Evolutionary conservation across 2,329 filamentous ascomycete species (phyloP), one percentile per base, ranked within the genome.

Genomic region (Scedosporium aurantiacum): DNA sequence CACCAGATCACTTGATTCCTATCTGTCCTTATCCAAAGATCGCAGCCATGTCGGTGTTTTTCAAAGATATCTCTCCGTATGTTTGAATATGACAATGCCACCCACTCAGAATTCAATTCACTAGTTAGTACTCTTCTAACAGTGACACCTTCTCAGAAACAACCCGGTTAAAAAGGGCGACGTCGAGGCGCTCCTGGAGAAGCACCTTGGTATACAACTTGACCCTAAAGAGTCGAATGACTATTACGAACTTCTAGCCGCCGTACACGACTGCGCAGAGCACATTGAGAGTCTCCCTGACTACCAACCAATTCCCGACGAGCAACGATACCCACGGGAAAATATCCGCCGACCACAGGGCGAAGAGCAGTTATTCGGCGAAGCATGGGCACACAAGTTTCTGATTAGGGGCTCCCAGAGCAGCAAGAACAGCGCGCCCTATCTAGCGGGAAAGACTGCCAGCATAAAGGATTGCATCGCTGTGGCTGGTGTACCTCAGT

Each of bases 391-490:
- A 1, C 78, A 81, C 65, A 76, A 72, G 45, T 80, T 80, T 55
- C 68, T 74, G 3, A 80, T 82, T 52, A 69, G 69, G 6, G 65
- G 65, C 7, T 41, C 27, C 16, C 60, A 25, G 54, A 76, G 69
- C 27, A 70, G 68, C 41, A 62, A 61, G 4, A 63, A 66, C 4
- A 66, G 63, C 18, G 62, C 41, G 5, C 58, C 50, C 4, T 37
- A 60, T 3, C 62, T 79, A n/a, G 70, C 64, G 59, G 77, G 75
- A 0, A 82, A 78, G 58, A 77, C 74, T 0, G 66, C 82, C 2
- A 79, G 78, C 62, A 63, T 83, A 14, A 83, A 83, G 65, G 81
- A 84, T 64, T 80, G 79, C 32, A 78, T 83, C 43, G 76, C 78
- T 3, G 79, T 83, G 1, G 79, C 79, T 1, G 78, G 76, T 0